Evolutionary conservation across 148 eudicot species (phyloP).

Genomic region (Cornus suecica): DNA sequence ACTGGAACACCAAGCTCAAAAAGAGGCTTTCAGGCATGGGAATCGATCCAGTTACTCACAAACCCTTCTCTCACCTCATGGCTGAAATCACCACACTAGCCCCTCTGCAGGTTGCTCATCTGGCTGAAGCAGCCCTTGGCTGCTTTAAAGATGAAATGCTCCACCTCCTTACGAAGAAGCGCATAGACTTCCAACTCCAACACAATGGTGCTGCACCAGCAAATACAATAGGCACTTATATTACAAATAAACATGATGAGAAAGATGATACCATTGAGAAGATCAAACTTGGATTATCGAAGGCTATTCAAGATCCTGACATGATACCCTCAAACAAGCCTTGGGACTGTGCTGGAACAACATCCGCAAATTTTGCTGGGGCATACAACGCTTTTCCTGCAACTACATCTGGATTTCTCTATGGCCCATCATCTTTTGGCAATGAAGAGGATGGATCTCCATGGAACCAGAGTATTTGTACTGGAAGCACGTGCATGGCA

Average conservation of each 20-base stretch:
- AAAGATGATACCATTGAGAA: conserved; percentile 63
- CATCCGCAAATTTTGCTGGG: conserved; percentile 25
- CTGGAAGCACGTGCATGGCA: conserved; percentile 45
- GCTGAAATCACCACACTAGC: conserved; percentile 79
- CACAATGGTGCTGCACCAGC: conserved; percentile 17
- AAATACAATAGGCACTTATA: conserved; percentile 11
- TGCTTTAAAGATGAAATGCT: conserved; percentile 98
- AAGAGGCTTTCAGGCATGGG: conserved; percentile 98
- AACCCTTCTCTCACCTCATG: conserved; percentile 94
- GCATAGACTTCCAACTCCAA: conserved; percentile 67
- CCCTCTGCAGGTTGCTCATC: conserved; percentile 85
- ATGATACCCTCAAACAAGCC: conserved; percentile 40
- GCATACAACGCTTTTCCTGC: conserved; percentile 29
- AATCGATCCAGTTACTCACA: conserved; percentile 95
- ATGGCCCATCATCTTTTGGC: conserved; percentile 36
- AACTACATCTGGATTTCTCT: conserved; percentile 41
- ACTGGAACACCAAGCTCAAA: conserved; percentile 95
- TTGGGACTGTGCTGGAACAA: conserved; percentile 51
- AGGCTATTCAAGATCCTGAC: conserved; percentile 73
- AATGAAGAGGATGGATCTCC: conserved; percentile 60
- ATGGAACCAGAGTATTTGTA: conserved; percentile 73
- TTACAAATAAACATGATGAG: conserved; percentile 30
- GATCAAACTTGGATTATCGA: conserved; percentile 70
- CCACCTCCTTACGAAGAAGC: conserved; percentile 81
- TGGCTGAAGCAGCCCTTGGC: conserved; percentile 93